Conservation (phyloP, 1,284 basidiomycete species). For the Lentinus polychrous region DNA sequence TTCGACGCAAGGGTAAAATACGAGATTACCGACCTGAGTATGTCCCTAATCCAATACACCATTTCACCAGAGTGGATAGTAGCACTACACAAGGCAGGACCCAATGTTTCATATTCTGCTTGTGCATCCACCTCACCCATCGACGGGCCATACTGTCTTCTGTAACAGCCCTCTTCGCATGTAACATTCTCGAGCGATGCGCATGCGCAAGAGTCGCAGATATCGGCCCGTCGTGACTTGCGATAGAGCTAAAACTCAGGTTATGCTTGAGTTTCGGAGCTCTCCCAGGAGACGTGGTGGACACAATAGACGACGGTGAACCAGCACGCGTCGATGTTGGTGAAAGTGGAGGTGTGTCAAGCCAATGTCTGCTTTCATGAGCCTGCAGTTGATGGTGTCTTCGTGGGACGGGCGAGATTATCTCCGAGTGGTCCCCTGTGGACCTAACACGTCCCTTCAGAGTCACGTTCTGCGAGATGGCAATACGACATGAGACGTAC, state of each 20-base stretch:
- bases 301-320: slow-evolving; percentile 17
- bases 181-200: neutral
- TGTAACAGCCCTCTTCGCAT: slow-evolving; percentile 22
- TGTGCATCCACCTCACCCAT: slow-evolving; percentile 75
- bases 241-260: slow-evolving; percentile 26
- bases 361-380: slow-evolving; percentile 25
- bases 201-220: neutral
- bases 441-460: neutral
- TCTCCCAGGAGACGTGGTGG: slow-evolving; percentile 10
- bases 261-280: slow-evolving; percentile 14
- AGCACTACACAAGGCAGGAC: slow-evolving; percentile 48
- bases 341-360: slow-evolving; percentile 23
- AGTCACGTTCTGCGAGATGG: neutral
- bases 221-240: slow-evolving; percentile 10
- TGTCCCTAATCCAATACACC: slow-evolving; percentile 65
- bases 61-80: slow-evolving; percentile 53
- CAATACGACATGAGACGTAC: slow-evolving; percentile 14
- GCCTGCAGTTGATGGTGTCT: slow-evolving; percentile 24
- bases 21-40: slow-evolving; percentile 66
- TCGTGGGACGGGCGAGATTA: slow-evolving; percentile 23
- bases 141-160: slow-evolving; percentile 45
- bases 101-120: slow-evolving; percentile 50
- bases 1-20: no score
- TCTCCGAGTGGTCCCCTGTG: slow-evolving; percentile 17
- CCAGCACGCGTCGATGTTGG: slow-evolving; percentile 20